phyloP scores from a whole-genome alignment of 495 filamentous ascomycete species.

The Penicillium crystallinum region DNA sequence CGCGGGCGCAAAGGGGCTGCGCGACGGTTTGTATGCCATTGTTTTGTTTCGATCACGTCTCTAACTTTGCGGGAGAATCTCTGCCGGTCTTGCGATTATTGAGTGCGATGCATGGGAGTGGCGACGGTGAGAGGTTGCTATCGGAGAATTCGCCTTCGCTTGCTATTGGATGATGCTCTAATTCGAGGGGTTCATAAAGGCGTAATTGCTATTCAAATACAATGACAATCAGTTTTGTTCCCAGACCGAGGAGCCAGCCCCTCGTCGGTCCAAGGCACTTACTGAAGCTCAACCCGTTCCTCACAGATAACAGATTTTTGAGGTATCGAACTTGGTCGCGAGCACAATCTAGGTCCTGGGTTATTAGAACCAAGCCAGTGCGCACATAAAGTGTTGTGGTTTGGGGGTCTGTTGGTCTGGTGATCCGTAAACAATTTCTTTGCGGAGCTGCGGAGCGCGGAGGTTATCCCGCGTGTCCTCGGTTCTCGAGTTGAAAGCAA shows the following conservation, averaged over 20 bases:
- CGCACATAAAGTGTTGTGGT: background rate
- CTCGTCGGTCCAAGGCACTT: background rate
- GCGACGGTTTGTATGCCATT: constrained; percentile 28
- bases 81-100: background rate
- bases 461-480: constrained; percentile 3
- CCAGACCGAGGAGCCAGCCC: background rate
- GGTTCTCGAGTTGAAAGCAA: background rate
- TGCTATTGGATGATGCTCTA: background rate
- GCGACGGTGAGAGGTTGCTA: background rate
- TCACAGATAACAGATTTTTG: background rate
- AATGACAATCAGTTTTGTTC: background rate
- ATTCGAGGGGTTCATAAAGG: background rate
- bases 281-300: background rate
- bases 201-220: background rate
- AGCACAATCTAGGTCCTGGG: background rate
- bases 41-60: background rate
- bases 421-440: constrained; percentile 4
- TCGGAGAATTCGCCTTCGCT: background rate
- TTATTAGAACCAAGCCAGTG: background rate
- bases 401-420: background rate
- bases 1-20: constrained; percentile 41
- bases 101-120: constrained; percentile 2
- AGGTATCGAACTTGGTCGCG: background rate
- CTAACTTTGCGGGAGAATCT: background rate
- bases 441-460: constrained; percentile 8